Percentiles rank a stretch among this genome's conserved stretches.
Evolutionary conservation across 2,329 filamentous ascomycete species (phyloP).

Genomic region (Leptodontidium sp.): DNA sequence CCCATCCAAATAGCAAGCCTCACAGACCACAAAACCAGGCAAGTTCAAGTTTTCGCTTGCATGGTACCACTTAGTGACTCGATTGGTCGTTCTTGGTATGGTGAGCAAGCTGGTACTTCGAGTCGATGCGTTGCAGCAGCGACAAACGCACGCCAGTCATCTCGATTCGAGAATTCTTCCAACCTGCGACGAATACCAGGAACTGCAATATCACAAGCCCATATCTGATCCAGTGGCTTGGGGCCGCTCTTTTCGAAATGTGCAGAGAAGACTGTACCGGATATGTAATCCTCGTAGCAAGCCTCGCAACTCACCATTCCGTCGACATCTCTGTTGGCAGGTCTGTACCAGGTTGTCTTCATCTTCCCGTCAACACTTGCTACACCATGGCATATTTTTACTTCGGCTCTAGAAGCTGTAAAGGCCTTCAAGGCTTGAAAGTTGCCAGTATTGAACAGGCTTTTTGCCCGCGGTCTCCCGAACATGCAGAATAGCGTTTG

Average conservation of each 20-base stretch:
- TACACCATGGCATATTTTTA: neutral
- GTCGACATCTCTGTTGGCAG: neutral
- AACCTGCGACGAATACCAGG: neutral
- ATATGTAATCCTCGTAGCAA: conserved; percentile 14
- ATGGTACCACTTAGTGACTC: neutral
- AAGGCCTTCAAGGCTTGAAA: neutral
- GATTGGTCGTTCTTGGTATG: neutral
- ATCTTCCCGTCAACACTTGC: neutral
- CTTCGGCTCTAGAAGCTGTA: neutral
- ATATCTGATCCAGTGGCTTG: neutral
- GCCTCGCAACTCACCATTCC: neutral
- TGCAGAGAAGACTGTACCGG: neutral
- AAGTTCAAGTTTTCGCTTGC: neutral
- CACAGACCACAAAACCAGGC: neutral
- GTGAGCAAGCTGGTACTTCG: neutral
- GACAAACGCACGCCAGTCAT: conserved; percentile 3
- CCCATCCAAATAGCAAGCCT: conserved; percentile 1
- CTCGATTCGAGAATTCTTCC: neutral
- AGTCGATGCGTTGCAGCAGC: neutral
- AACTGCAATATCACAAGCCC: conserved; percentile 8
- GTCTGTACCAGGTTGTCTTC: neutral
- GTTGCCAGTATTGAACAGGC: neutral
- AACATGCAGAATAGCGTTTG: neutral
- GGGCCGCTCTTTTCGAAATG: neutral
- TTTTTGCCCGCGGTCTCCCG: neutral